Evolutionary conservation across 805 yeast genomes (phyloP), one percentile per base, ranked within the genome.

Genomic region (Ogataea paradorogensis): DNA sequence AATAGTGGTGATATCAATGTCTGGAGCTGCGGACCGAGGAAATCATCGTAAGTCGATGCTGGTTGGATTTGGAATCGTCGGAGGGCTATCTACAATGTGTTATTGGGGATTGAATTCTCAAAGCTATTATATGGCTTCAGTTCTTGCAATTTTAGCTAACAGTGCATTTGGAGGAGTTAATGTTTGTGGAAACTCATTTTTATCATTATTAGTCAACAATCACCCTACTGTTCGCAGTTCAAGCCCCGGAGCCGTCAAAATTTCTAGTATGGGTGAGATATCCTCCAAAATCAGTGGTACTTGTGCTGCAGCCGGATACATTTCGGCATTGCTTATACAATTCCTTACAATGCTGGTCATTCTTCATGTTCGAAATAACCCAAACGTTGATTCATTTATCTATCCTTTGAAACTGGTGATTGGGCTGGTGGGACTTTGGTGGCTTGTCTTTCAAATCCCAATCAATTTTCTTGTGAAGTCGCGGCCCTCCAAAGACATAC

Each of bases 151-250:
- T 5, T 34, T 79, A 0, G 82, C 87, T 1, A 84, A 82, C 51
- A 69, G 82, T 11, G 74, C 84, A 15, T 84, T 76, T 59, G 95
- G 95, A 1, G 86, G 84, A 7, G 87, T 82, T 3, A 80, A 80
- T 40, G 91, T 84, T 9, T 82, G 89, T 48, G 90, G 89, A 6
- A 85, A 84, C 57, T 80, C 93, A 1, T 76, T 77, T 48, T 58
- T 84, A 30, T 89, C 93, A 0, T 67, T 75, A 1, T 59, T 84
- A 26, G 83, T 78, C 2, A 61, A 70, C 11, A 71, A 73, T 42
- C 65, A 66, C 35, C 40, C 45, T 21, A 23, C 30, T 8, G 46
- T 46, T 8, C 36, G 43, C 9, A 13, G 22, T 1, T 16, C 47
- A 4, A 7, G n/a, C 7, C 9, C 34, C 10, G 47, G 36, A 13